These are phyloP conservation scores for Starmerella gropengiesseri DNA, from an alignment of 805 yeast genomes.

Conservation along the genomic window DNA sequence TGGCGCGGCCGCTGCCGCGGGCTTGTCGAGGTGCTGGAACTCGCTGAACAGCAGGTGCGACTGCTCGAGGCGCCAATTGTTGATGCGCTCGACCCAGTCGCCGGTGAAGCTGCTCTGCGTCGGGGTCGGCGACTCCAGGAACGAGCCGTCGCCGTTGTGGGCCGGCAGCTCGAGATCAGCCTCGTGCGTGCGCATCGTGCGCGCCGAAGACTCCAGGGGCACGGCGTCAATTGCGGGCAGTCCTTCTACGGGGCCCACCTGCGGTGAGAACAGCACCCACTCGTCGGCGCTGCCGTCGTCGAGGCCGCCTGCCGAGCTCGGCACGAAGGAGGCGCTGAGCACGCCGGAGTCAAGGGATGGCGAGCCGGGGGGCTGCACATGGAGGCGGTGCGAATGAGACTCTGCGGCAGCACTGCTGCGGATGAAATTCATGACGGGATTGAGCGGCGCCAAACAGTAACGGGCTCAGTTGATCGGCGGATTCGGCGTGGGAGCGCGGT, in stretches of 20 bases:
- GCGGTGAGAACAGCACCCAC: constrained; percentile 34
- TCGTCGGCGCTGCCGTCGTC: constrained; percentile 25
- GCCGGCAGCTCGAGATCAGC: constrained; percentile 27
- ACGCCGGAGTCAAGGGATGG: constrained; percentile 19
- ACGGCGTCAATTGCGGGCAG: constrained; percentile 8
- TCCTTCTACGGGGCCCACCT: constrained; percentile 10
- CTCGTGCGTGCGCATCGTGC: constrained; percentile 7
- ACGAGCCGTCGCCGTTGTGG: constrained; percentile 31
- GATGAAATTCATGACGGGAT: not conserved
- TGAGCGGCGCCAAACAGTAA: too few relatives aligned
- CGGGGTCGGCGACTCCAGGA: constrained; percentile 13
- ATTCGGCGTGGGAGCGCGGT: too few relatives aligned
- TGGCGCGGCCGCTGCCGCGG: not conserved
- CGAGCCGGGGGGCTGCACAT: constrained; percentile 12
- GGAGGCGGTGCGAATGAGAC: not conserved
- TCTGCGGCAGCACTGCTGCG: constrained; percentile 1
- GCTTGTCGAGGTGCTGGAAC: constrained; percentile 14
- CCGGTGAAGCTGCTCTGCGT: constrained; percentile 1
- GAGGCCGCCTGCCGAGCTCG: constrained; percentile 6
- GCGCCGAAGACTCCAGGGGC: constrained; percentile 8
- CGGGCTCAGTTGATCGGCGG: too few relatives aligned
- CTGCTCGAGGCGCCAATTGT: constrained; percentile 35
- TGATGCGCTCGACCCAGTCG: constrained; percentile 31
- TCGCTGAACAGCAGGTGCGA: constrained; percentile 27
- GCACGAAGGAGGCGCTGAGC: constrained; percentile 14